These are phyloP conservation scores for Lentinula lateritia DNA, from an alignment of 768 basidiomycete species.

Conservation along the genomic window DNA sequence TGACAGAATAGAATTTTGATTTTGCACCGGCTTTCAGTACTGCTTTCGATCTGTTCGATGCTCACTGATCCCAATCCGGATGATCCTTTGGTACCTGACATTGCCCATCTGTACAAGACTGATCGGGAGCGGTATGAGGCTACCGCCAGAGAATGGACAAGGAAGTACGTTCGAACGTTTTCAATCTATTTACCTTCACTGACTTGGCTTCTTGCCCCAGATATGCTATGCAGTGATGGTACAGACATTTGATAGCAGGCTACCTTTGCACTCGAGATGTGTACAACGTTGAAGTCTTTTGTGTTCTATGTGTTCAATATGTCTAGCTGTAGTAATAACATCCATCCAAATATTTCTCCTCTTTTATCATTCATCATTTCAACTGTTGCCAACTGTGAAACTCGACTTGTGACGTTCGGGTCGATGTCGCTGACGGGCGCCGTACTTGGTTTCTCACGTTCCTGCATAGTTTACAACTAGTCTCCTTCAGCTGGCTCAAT, in stretches of 20 bases:
- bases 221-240: constrained; percentile 46
- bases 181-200: background rate
- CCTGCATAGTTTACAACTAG: too few relatives aligned
- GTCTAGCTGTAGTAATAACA: constrained; percentile 8
- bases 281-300: background rate
- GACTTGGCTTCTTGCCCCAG: constrained; percentile 13
- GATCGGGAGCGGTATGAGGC: constrained; percentile 96
- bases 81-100: constrained; percentile 97
- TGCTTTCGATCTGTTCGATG: constrained; percentile 99
- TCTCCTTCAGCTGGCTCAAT: too few relatives aligned
- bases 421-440: too few relatives aligned
- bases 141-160: constrained; percentile 98
- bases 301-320: background rate
- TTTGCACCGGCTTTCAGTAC: constrained; percentile 42
- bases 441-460: too few relatives aligned
- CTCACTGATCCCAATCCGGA: constrained; percentile 99
- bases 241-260: background rate
- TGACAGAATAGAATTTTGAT: background rate
- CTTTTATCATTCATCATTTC: too few relatives aligned
- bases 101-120: constrained; percentile 99
- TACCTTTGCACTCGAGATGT: background rate
- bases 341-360: background rate
- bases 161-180: constrained; percentile 67
- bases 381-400: too few relatives aligned
- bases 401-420: too few relatives aligned